Base-by-base conservation (phyloP, 164 flowering plant species). In the Umbilicus rupestris region DNA sequence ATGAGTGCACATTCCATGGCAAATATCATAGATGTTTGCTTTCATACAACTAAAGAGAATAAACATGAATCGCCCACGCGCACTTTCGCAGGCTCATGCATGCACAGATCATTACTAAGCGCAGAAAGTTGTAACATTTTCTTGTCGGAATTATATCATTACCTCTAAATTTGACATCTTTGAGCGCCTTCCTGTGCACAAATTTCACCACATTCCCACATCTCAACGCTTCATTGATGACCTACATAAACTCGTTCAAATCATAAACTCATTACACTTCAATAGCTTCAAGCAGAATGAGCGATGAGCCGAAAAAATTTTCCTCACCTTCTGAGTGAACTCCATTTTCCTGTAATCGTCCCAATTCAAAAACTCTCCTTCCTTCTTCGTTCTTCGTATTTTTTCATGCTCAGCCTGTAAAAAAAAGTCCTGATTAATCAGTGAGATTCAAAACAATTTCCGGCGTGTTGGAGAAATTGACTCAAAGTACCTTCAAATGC, bases 121-220 rank as follows among this genome's bases (percentile, higher is more conserved):
- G 20, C 41, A 62, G 22, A 17, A 22, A 24, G 60, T n/a, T 11
- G 14, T 52, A 29, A 10, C 62, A 62, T 31, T 33, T 33, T 31
- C 50, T 10, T 31, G 24, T 31, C 64, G 5, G 33, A 30, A 65
- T 42, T 39, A 65, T 45, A 4, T 26, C 35, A 30, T 15, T 42
- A 83, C 92, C 92, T 83, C 72, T 80, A 63, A 77, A 87, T 75
- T 75, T 79, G 73, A 87, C 80, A 77, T 87, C 87, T 74, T 78
- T 82, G 58, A 87, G 77, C 63, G 93, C 88, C 79, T 84, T 84
- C 72, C 87, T 71, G 81, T 87, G 90, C 75, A 87, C 84, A 71
- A 85, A 84, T 69, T 82, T 84, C 63, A 87, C 93, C 17, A 85
- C 68, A 71, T 87, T 87, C 39, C 93, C 93, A 72, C 69, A 81